These are phyloP conservation scores for Kwoniella bestiolae DNA, from an alignment of 768 basidiomycete species.

Conservation along the genomic window DNA sequence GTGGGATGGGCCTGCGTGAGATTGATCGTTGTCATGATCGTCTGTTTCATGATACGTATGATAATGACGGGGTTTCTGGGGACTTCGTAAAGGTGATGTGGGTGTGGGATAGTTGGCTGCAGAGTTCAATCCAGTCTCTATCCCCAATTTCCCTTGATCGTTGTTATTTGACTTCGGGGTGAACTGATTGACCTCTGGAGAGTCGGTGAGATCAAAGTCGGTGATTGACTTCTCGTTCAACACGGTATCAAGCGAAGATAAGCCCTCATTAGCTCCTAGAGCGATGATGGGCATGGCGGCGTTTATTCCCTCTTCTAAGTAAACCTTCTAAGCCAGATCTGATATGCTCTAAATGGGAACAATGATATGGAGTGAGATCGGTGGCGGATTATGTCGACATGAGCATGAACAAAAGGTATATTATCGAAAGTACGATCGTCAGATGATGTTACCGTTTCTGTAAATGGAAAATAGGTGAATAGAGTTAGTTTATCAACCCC, in stretches of 20 bases:
- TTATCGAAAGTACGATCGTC: neutral
- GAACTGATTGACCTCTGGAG: constrained; percentile 2
- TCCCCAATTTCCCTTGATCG: neutral
- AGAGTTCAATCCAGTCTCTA: neutral
- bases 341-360: neutral
- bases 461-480: neutral
- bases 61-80: constrained; percentile 1
- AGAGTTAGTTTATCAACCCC: neutral
- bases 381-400: neutral
- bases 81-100: constrained; percentile 5
- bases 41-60: neutral
- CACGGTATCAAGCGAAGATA: constrained; percentile 13
- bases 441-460: neutral
- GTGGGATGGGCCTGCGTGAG: constrained; percentile 21
- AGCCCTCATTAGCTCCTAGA: constrained; percentile 17
- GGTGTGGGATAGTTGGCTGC: constrained; percentile 17
- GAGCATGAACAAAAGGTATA: neutral
- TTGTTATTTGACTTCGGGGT: neutral
- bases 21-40: neutral
- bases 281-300: constrained; percentile 18
- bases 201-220: constrained; percentile 7
- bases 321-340: no score
- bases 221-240: constrained; percentile 6
- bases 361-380: neutral
- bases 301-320: neutral